Conservation (phyloP, 108 stramenopile genomes). For the Stephanodiscus triporus region DNA sequence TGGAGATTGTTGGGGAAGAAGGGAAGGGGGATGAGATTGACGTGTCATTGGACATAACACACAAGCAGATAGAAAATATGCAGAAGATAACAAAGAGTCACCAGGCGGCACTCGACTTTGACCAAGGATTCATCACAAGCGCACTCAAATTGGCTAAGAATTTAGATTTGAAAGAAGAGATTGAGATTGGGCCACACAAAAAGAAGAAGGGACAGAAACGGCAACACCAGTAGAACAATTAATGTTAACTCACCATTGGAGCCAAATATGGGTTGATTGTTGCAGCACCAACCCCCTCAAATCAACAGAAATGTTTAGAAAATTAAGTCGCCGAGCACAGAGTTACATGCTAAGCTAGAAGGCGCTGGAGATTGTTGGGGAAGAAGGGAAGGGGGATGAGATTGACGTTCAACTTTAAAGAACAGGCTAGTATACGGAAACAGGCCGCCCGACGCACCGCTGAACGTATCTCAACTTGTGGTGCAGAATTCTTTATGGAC, state of each 20-base stretch:
- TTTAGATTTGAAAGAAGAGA: background rate
- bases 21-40: background rate
- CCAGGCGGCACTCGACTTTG: slow-evolving; percentile 29
- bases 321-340: slow-evolving; percentile 7
- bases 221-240: too few species aligned
- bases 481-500: too few species aligned
- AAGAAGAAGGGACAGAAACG: too few species aligned
- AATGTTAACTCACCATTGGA: too few species aligned
- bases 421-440: too few species aligned
- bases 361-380: background rate
- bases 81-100: slow-evolving; percentile 13
- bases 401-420: too few species aligned
- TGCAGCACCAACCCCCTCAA: too few species aligned
- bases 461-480: too few species aligned
- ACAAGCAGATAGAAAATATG: slow-evolving; percentile 19
- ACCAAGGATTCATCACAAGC: slow-evolving; percentile 1
- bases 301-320: slow-evolving; percentile 1
- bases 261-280: too few species aligned
- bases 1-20: background rate
- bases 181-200: too few species aligned
- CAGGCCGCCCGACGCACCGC: too few species aligned
- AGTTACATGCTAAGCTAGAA: slow-evolving; percentile 10
- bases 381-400: background rate
- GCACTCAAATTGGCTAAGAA: background rate
- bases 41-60: slow-evolving; percentile 3